Percentiles rank a stretch among this genome's conserved stretches.
phyloP scores from a whole-genome alignment of 306 rosid species.

The Acacia confusa region DNA sequence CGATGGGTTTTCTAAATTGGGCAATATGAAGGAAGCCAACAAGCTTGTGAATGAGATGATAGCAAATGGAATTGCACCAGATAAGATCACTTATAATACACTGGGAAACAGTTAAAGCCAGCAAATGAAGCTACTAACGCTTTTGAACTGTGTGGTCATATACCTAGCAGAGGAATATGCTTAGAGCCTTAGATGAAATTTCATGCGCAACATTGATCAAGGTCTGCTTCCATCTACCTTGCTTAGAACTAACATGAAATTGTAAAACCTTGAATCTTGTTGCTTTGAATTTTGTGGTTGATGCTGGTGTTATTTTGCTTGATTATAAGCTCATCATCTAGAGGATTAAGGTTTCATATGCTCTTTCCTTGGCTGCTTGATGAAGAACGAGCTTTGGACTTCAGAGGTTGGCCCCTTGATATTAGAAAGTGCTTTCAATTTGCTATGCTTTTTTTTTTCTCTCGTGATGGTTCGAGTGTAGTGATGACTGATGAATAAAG shows the following conservation, averaged over 20 bases:
- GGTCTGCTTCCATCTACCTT: conserved; percentile 42
- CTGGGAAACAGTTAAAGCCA: conserved; percentile 52
- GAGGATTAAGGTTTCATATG: conserved; percentile 21
- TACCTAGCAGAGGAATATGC: conserved; percentile 38
- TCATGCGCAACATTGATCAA: conserved; percentile 45
- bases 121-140: conserved; percentile 42
- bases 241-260: conserved; percentile 35
- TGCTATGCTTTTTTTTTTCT: conserved; percentile 18
- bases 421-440: neutral
- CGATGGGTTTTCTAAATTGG: conserved; percentile 67
- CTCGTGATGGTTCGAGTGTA: neutral
- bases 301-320: conserved; percentile 23
- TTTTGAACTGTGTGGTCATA: conserved; percentile 37
- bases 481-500: neutral
- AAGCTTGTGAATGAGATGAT: conserved; percentile 55
- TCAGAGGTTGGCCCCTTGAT: conserved; percentile 41
- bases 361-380: conserved; percentile 22
- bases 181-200: conserved; percentile 41
- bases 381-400: conserved; percentile 18
- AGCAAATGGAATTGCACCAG: conserved; percentile 55
- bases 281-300: conserved; percentile 18
- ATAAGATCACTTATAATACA: conserved; percentile 52
- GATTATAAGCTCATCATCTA: conserved; percentile 15
- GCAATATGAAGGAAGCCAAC: conserved; percentile 59
- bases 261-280: conserved; percentile 25